phyloP scores from a whole-genome alignment of 192 early-diverging fungal species.

The Linnemannia exigua region DNA sequence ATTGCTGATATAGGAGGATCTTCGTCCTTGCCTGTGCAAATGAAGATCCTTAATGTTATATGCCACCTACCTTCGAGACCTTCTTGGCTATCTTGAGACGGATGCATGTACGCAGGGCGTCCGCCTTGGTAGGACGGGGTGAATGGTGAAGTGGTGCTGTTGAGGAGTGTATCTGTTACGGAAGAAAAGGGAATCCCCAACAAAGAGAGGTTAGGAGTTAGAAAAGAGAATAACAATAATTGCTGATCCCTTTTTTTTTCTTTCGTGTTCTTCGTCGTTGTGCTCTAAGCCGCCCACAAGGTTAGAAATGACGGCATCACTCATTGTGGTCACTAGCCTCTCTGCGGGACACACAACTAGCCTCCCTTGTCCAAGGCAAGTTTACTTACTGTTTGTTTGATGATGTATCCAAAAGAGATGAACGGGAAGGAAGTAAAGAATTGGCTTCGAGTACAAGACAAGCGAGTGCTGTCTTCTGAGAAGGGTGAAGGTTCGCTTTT shows the following conservation, averaged over 20 bases:
- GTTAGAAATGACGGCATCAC: not conserved
- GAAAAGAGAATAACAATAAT: not conserved
- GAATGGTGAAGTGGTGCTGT: not conserved
- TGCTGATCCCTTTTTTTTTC: not conserved
- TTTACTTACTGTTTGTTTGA: not conserved
- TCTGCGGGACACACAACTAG: not conserved
- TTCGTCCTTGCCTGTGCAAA: not conserved
- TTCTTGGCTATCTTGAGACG: not conserved
- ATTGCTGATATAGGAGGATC: not conserved
- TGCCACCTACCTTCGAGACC: not conserved
- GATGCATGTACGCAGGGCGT: not conserved
- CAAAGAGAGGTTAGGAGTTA: not conserved
- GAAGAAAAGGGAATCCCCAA: not conserved
- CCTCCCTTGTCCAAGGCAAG: not conserved
- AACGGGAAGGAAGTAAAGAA: too few relatives aligned
- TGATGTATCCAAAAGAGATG: too few relatives aligned
- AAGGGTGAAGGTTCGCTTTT: not conserved
- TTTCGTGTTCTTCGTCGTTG: not conserved
- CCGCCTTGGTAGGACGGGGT: not conserved
- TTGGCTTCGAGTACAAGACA: too few relatives aligned
- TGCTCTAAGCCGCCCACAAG: not conserved
- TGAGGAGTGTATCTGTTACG: not conserved
- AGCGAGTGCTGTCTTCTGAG: too few relatives aligned
- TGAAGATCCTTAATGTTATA: not conserved
- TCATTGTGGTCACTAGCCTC: not conserved